These are phyloP conservation scores for Lasiodiplodia hormozganensis DNA, from an alignment of 2,329 filamentous ascomycete genomes.

Conservation along the genomic window DNA sequence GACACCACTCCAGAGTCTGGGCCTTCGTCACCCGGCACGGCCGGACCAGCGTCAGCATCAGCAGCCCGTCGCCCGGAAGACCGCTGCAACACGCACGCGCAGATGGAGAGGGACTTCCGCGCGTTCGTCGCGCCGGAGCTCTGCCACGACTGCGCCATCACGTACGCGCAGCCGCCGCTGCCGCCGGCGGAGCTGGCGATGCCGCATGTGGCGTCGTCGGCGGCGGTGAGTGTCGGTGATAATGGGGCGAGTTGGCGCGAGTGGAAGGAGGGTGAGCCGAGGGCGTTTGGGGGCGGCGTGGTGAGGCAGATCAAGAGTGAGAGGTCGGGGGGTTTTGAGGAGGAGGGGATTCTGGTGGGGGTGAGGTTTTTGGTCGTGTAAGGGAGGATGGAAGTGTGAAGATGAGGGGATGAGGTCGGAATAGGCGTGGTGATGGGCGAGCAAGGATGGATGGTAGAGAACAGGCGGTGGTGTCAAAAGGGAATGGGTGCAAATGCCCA, in stretches of 20 bases:
- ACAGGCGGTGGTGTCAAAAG: too few relatives aligned
- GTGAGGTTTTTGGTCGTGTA: constrained; percentile 49
- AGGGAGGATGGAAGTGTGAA: background rate
- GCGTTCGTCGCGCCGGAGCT: constrained; percentile 38
- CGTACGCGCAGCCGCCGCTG: constrained; percentile 38
- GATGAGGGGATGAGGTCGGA: background rate
- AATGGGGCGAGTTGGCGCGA: constrained; percentile 11
- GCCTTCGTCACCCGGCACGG: background rate
- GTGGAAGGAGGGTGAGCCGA: constrained; percentile 29
- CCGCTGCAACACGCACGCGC: constrained; percentile 21
- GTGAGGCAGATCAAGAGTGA: constrained; percentile 50
- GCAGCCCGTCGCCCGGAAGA: constrained; percentile 32
- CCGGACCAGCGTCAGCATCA: background rate
- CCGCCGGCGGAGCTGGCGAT: background rate
- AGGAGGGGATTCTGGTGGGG: constrained; percentile 50
- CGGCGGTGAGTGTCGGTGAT: too few relatives aligned
- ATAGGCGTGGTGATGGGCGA: background rate
- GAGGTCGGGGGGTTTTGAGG: constrained; percentile 48
- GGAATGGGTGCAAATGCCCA: too few relatives aligned
- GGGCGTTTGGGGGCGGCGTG: constrained; percentile 34
- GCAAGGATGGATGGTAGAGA: background rate
- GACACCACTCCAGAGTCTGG: background rate
- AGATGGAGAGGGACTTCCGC: constrained; percentile 3
- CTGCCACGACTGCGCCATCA: constrained; percentile 43
- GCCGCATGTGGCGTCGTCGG: background rate